Percentiles rank a stretch among this genome's conserved stretches.
phyloP scores from a whole-genome alignment of 1,284 basidiomycete species.

The Ceratobasidium sp. region DNA sequence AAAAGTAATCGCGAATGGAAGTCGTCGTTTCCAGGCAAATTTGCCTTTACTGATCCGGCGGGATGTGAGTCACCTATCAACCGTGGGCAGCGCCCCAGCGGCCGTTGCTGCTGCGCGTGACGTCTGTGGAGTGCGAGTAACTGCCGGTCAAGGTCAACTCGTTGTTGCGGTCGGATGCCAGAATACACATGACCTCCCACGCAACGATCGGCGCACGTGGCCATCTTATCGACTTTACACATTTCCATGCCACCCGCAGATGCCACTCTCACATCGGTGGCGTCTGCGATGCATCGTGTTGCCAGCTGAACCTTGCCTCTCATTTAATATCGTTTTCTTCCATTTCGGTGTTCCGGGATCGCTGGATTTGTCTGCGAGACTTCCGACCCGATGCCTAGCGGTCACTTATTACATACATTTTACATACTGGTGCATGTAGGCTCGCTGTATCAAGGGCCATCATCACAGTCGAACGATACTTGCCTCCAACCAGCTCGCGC shows the following conservation, averaged over 20 bases:
- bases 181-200: slow-evolving; percentile 12
- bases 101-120: neutral
- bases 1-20: neutral
- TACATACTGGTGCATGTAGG: neutral
- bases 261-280: slow-evolving; percentile 1
- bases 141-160: neutral
- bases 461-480: neutral
- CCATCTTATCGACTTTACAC: slow-evolving; percentile 11
- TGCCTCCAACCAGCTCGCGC: neutral
- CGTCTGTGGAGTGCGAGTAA: neutral
- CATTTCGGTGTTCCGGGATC: too few species aligned
- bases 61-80: neutral
- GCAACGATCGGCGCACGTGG: slow-evolving; percentile 32
- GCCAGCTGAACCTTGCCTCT: neutral
- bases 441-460: neutral
- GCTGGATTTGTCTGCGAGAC: too few species aligned
- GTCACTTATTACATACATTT: neutral
- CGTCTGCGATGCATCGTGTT: neutral
- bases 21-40: neutral
- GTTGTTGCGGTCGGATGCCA: slow-evolving; percentile 1
- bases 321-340: neutral
- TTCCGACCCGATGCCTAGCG: neutral
- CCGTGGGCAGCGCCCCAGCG: neutral
- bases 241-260: neutral
- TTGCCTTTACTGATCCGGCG: slow-evolving; percentile 26